Evolutionary conservation across 495 filamentous ascomycete species (phyloP).

Genomic region (Hyaloscypha variabilis): DNA sequence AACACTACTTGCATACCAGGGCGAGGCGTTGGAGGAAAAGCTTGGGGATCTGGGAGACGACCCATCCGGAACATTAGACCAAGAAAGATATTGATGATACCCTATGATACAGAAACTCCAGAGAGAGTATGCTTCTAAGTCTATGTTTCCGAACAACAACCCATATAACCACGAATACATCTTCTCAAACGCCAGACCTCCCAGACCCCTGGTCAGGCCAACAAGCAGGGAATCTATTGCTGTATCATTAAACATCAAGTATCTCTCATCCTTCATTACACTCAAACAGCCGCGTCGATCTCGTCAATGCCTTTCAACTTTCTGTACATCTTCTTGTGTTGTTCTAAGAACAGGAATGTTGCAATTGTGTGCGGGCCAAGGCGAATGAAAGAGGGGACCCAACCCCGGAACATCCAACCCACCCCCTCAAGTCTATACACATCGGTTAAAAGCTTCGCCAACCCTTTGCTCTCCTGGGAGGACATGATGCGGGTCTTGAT

Average conservation of each 20-base stretch:
- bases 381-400: conserved; percentile 95
- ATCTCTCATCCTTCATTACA: neutral
- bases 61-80: conserved; percentile 22
- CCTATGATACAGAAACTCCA: conserved; percentile 29
- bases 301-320: conserved; percentile 49
- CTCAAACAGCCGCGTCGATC: conserved; percentile 20
- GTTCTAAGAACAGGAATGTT: conserved; percentile 94
- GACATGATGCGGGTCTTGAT: conserved; percentile 97
- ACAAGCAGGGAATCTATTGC: neutral
- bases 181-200: conserved; percentile 1
- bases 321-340: conserved; percentile 75
- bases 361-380: conserved; percentile 89
- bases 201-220: neutral
- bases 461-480: conserved; percentile 60
- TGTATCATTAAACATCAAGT: neutral
- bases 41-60: conserved; percentile 4
- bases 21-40: conserved; percentile 26
- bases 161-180: conserved; percentile 19
- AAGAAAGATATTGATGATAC: conserved; percentile 23
- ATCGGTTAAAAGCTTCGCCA: conserved; percentile 62
- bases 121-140: conserved; percentile 27
- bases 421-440: conserved; percentile 79
- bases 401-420: conserved; percentile 94
- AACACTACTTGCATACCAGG: conserved; percentile 25
- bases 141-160: conserved; percentile 20